Conservation (phyloP, 257 asterid species). For the Ophiorrhiza pumila region DNA sequence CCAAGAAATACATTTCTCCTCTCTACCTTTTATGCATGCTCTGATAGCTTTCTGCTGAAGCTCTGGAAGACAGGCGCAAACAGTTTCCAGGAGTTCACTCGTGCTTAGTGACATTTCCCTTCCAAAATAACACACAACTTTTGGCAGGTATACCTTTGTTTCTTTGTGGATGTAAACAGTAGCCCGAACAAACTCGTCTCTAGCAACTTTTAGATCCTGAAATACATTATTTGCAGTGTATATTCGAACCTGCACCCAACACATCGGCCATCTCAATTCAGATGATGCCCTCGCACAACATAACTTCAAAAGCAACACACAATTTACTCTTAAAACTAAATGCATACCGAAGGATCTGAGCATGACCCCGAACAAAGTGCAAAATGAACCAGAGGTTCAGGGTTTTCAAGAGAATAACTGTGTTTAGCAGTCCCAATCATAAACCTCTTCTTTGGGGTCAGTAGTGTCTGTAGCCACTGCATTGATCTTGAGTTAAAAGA, state of each 20-base stretch:
- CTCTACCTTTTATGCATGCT: slow-evolving; percentile 41
- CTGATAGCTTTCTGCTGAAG: slow-evolving; percentile 50
- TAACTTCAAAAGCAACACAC: neutral
- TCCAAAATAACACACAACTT: slow-evolving; percentile 51
- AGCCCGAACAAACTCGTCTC: slow-evolving; percentile 67
- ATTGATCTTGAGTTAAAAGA: slow-evolving; percentile 20
- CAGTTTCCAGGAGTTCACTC: slow-evolving; percentile 49
- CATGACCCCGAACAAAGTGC: slow-evolving; percentile 80
- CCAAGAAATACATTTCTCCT: slow-evolving; percentile 67
- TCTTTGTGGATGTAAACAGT: slow-evolving; percentile 56
- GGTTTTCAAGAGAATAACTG: slow-evolving; percentile 64
- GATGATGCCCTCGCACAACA: neutral
- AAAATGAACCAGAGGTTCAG: slow-evolving; percentile 86
- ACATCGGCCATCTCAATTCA: neutral
- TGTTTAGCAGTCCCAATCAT: slow-evolving; percentile 49
- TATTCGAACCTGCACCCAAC: slow-evolving; percentile 57
- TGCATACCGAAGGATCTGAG: slow-evolving; percentile 74
- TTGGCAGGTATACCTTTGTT: slow-evolving; percentile 65
- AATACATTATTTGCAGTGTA: slow-evolving; percentile 60
- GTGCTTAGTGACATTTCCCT: slow-evolving; percentile 71
- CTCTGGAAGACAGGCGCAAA: slow-evolving; percentile 45
- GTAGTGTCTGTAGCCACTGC: slow-evolving; percentile 81
- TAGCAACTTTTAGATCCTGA: slow-evolving; percentile 63
- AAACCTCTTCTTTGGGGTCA: slow-evolving; percentile 74
- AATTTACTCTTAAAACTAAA: neutral